Percentiles rank a stretch among this genome's conserved stretches.
Conservation (phyloP, 2,329 filamentous ascomycete species). For the Raffaelea deltoideospora region DNA sequence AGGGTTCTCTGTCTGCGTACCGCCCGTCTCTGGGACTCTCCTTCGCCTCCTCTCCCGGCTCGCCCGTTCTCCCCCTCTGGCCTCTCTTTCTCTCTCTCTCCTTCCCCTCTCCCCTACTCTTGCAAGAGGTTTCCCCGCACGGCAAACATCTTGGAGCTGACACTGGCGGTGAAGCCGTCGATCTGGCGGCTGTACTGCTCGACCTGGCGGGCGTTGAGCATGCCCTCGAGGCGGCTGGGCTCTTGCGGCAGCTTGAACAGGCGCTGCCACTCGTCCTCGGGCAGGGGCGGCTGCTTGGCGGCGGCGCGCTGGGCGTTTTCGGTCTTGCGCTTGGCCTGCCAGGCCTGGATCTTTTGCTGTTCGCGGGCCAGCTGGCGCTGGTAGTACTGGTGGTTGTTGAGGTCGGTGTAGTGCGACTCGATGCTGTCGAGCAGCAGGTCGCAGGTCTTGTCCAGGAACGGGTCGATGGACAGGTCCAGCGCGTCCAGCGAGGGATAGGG, state of each 20-base stretch:
- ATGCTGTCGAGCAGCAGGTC: conserved; percentile 93
- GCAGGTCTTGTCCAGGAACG: conserved; percentile 96
- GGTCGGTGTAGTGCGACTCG: conserved; percentile 93
- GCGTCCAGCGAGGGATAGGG: conserved; percentile 80
- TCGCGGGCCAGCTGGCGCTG: conserved; percentile 86
- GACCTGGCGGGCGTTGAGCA: conserved; percentile 90
- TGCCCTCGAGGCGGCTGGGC: conserved; percentile 80
- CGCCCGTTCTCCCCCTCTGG: too few relatives aligned
- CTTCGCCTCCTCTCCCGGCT: too few relatives aligned
- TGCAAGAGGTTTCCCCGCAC: conserved; percentile 58
- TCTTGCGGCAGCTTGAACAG: conserved; percentile 96
- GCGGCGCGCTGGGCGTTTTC: conserved; percentile 78
- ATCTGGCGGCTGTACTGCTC: conserved; percentile 97
- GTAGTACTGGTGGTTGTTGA: conserved; percentile 98
- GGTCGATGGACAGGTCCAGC: conserved; percentile 87
- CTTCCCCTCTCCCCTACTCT: conserved; percentile 21
- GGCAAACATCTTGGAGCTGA: conserved; percentile 96
- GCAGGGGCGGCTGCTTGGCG: conserved; percentile 76
- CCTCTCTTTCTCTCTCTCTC: not conserved
- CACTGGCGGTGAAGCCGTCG: conserved; percentile 83
- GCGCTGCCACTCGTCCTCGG: conserved; percentile 96
- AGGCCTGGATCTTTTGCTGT: conserved; percentile 90
- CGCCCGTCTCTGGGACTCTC: too few relatives aligned
- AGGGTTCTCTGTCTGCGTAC: too few relatives aligned
- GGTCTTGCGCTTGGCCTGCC: conserved; percentile 92